Conservation (phyloP, 139 green algal genomes). For the Coccomyxa sp. region DNA sequence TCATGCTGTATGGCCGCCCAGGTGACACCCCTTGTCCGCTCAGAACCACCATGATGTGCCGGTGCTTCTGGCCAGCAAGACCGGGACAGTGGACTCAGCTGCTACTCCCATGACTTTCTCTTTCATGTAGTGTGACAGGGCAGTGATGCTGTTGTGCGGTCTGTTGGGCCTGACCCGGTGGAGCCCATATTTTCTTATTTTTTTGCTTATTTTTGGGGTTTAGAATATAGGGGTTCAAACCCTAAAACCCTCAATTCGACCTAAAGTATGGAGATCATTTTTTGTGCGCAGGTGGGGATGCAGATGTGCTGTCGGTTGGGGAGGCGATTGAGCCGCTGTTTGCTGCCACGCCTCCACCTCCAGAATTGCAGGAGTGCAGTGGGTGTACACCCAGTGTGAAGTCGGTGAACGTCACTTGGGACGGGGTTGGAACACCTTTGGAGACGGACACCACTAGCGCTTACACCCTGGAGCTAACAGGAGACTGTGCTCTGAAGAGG, state of each 20-base stretch:
- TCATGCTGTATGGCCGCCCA: background rate
- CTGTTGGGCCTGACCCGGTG: no score
- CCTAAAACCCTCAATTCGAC: no score
- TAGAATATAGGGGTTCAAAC: no score
- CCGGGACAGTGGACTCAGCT: no score
- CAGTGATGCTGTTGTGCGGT: no score
- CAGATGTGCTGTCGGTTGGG: background rate
- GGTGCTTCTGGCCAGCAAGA: no score
- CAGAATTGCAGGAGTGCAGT: background rate
- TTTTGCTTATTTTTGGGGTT: no score
- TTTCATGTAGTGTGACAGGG: no score
- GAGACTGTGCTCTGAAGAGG: background rate
- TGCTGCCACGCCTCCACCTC: background rate
- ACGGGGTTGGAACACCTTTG: background rate
- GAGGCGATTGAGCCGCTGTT: background rate
- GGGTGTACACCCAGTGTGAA: background rate
- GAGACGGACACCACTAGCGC: background rate
- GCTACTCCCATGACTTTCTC: no score
- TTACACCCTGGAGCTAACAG: background rate
- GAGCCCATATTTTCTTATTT: no score
- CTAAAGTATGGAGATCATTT: no score
- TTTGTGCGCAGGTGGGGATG: background rate
- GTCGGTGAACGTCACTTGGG: background rate
- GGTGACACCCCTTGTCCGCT: background rate
- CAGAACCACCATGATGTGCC: background rate